Evolutionary conservation across 2,329 filamentous ascomycete genomes (phyloP).

Genomic region (Calycina marina): DNA sequence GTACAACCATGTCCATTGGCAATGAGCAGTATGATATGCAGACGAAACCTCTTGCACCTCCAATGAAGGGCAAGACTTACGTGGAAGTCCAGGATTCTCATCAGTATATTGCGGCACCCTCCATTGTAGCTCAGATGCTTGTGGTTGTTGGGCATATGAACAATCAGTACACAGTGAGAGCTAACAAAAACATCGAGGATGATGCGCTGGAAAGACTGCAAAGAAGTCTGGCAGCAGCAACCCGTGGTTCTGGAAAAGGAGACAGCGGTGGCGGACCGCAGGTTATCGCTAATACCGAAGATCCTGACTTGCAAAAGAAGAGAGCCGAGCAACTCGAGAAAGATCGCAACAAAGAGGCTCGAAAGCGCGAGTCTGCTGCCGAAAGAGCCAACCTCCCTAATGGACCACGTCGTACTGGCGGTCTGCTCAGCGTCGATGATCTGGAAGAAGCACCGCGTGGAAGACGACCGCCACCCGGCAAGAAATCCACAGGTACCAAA

Average conservation of each 20-base stretch:
- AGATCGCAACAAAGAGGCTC: constrained; percentile 52
- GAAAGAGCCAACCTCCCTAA: constrained; percentile 35
- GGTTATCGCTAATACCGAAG: constrained; percentile 55
- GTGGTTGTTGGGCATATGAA: constrained; percentile 64
- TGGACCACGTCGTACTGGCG: constrained; percentile 28
- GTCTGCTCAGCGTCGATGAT: constrained; percentile 52
- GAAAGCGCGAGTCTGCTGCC: constrained; percentile 52
- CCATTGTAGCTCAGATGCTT: constrained; percentile 51
- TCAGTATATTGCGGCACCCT: constrained; percentile 61
- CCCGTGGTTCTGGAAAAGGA: constrained; percentile 36
- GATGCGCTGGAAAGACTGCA: constrained; percentile 56
- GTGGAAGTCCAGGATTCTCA: constrained; percentile 56
- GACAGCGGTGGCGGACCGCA: constrained; percentile 44
- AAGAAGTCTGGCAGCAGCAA: constrained; percentile 49
- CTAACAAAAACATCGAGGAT: constrained; percentile 53
- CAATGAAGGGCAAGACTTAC: constrained; percentile 37
- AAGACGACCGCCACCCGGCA: constrained; percentile 32
- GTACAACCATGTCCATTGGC: constrained; percentile 59
- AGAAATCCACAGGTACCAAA: constrained; percentile 35
- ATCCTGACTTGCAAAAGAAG: constrained; percentile 62
- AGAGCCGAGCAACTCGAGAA: constrained; percentile 62
- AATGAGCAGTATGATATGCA: constrained; percentile 63
- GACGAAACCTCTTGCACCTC: constrained; percentile 53
- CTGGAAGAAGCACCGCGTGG: constrained; percentile 47
- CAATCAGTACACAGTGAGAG: constrained; percentile 54